Evolutionary conservation across 2,329 filamentous ascomycete genomes (phyloP).

Genomic region (Huntiella savannae): DNA sequence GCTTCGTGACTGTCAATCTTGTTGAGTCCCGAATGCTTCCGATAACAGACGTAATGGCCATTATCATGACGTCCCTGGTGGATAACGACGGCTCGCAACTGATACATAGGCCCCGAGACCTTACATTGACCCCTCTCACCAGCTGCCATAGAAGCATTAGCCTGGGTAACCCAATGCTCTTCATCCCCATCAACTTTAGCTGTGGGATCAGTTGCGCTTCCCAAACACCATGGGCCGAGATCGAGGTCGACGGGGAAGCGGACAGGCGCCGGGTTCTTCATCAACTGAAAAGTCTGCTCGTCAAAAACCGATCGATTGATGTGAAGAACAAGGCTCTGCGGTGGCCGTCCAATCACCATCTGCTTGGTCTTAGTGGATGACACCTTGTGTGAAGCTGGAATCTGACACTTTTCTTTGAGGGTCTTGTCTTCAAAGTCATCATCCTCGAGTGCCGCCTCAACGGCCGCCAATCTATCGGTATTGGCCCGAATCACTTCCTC

Average conservation of each 20-base stretch:
- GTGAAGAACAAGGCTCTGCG: conserved; percentile 65
- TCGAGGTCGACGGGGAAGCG: conserved; percentile 57
- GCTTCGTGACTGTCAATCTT: conserved; percentile 1
- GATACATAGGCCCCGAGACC: conserved; percentile 44
- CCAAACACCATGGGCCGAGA: conserved; percentile 69
- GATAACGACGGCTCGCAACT: conserved; percentile 66
- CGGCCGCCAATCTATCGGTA: conserved; percentile 38
- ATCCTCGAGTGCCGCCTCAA: conserved; percentile 54
- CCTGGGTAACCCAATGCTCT: conserved; percentile 54
- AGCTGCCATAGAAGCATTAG: conserved; percentile 54
- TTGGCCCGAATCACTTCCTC: conserved; percentile 33
- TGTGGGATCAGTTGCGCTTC: conserved; percentile 23
- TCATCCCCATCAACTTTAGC: conserved; percentile 16
- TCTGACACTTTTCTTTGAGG: conserved; percentile 43
- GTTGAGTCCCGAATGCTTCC: conserved; percentile 34
- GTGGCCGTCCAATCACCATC: conserved; percentile 64
- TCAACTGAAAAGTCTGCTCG: conserved; percentile 56
- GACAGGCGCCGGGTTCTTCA: conserved; percentile 69
- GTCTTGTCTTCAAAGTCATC: conserved; percentile 62
- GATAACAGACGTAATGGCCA: conserved; percentile 86
- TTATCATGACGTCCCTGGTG: conserved; percentile 87
- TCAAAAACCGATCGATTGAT: conserved; percentile 87
- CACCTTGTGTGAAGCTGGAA: conserved; percentile 46
- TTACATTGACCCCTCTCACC: conserved; percentile 30
- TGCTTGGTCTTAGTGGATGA: conserved; percentile 77